Evolutionary conservation across 352 stramenopile genomes (phyloP), one percentile per base, ranked within the genome.

Genomic region (Pythium angustatum): DNA sequence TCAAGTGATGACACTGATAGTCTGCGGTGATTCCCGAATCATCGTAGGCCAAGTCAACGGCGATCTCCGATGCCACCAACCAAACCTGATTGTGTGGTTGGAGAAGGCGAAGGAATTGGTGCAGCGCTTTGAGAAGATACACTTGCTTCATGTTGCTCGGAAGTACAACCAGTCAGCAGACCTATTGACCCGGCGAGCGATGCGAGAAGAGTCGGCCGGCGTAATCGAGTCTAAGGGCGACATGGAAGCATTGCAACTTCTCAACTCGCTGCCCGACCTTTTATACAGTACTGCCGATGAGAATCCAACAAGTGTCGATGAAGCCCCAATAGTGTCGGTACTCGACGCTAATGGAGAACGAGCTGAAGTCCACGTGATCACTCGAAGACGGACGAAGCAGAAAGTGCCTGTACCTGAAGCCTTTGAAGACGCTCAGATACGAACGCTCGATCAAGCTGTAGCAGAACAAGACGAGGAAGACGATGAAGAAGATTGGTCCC

Each of bases 11-110:
- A 48, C 5, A 44, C 1, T 44, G n/a, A 45, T 45, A 7, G 50
- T 57, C 0, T 57, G 50, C 21, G 57, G 57, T 22, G 57, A 64
- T 51, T 55, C 43, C 1, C 30, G 57, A 1, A 61, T 67, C 8
- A 33, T 62, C 0, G 45, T 67, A 1, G 41, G 51, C 0, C 60
- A 67, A 40, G 51, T 57, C 1, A 61, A 38, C 3, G 60, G 52
- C 2, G 52, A 56, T 22, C 31, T 67, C 0, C 21, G 43, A 1
- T 67, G 60, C 22, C 12, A 62, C 36, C 40, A 55, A 24, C 28
- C 60, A 28, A 24, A 6, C 0, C 45, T 67, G 24, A 14, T 36
- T 27, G 43, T 57, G 1, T 57, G 43, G 45, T 26, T 62, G 17
- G 34, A 61, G 10, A 3, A 14, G 10, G 51, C 26, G 12, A 24